phyloP scores from a whole-genome alignment of 1,284 basidiomycete species.

The Neonothopanus nambi region DNA sequence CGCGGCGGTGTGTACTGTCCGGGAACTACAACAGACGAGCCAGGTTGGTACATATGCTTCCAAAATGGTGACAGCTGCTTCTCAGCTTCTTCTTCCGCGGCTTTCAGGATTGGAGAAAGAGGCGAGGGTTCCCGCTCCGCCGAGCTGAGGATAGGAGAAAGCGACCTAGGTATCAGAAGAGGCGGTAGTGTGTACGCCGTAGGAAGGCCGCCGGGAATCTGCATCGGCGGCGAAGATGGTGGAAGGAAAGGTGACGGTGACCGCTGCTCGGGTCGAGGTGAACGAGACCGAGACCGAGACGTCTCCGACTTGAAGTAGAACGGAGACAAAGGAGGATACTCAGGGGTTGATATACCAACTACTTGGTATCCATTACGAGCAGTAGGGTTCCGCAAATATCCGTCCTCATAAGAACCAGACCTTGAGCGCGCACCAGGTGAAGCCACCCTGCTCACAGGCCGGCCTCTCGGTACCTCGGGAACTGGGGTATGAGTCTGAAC shows the following conservation, averaged over 20 bases:
- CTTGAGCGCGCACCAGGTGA: slow-evolving; percentile 12
- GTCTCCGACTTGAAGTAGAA: slow-evolving; percentile 24
- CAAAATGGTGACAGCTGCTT: slow-evolving; percentile 3
- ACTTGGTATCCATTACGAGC: slow-evolving; percentile 13
- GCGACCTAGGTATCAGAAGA: slow-evolving; percentile 7
- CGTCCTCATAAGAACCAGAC: slow-evolving; percentile 12
- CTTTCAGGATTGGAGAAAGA: neutral
- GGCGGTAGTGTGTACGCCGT: slow-evolving; percentile 23
- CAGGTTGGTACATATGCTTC: slow-evolving; percentile 8
- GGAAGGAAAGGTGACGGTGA: slow-evolving; percentile 3
- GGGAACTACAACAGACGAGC: neutral
- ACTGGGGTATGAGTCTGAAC: neutral
- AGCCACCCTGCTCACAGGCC: neutral
- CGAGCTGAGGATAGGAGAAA: slow-evolving; percentile 6
- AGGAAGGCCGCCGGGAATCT: slow-evolving; percentile 21
- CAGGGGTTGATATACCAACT: slow-evolving; percentile 2
- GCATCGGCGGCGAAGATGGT: slow-evolving; percentile 17
- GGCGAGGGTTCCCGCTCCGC: neutral
- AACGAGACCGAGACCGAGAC: slow-evolving; percentile 19
- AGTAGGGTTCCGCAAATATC: slow-evolving; percentile 17
- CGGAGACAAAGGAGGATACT: slow-evolving; percentile 20
- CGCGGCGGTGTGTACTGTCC: neutral
- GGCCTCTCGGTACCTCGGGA: neutral
- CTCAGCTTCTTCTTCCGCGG: neutral
- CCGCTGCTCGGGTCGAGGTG: neutral